A percentile compares a stretch with the other conserved stretches of the same genome.
These are phyloP conservation scores for Cantharellus anzutake DNA, from an alignment of 768 basidiomycete species.

Conservation along the genomic window DNA sequence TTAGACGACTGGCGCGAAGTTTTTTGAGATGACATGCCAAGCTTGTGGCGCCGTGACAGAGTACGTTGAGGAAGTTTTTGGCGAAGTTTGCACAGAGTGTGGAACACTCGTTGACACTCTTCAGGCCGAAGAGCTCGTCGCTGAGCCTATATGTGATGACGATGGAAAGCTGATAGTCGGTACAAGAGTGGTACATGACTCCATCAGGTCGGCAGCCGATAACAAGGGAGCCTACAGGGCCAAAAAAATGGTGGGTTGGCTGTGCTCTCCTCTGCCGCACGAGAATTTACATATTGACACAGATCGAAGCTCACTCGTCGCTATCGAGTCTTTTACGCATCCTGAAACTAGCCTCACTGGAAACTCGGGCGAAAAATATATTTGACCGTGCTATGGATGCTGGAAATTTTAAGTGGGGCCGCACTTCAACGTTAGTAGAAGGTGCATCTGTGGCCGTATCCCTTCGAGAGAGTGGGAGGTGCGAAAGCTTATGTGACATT, in stretches of 20 bases:
- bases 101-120: slow-evolving; percentile 34
- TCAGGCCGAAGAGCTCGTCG: slow-evolving; percentile 32
- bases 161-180: not conserved
- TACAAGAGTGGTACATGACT: too few species aligned
- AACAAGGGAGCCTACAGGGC: too few species aligned
- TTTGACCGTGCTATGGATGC: slow-evolving; percentile 49
- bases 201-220: too few species aligned
- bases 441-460: slow-evolving; percentile 53
- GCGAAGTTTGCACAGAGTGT: slow-evolving; percentile 47
- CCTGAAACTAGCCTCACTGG: slow-evolving; percentile 38
- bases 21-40: not conserved
- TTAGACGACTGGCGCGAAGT: not conserved
- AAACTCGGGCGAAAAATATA: slow-evolving; percentile 43
- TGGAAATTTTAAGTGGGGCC: slow-evolving; percentile 51
- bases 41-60: slow-evolving; percentile 24
- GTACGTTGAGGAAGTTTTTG: slow-evolving; percentile 39
- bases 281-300: not conserved
- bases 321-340: slow-evolving; percentile 40
- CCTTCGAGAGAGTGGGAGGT: slow-evolving; percentile 47
- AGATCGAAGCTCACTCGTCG: slow-evolving; percentile 22
- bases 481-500: slow-evolving; percentile 49
- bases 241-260: too few species aligned
- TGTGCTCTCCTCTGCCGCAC: too few species aligned
- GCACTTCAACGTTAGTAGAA: slow-evolving; percentile 45
- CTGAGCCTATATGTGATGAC: not conserved